Conservation (phyloP, 495 filamentous ascomycete species). For the Penicilliopsis zonata region DNA sequence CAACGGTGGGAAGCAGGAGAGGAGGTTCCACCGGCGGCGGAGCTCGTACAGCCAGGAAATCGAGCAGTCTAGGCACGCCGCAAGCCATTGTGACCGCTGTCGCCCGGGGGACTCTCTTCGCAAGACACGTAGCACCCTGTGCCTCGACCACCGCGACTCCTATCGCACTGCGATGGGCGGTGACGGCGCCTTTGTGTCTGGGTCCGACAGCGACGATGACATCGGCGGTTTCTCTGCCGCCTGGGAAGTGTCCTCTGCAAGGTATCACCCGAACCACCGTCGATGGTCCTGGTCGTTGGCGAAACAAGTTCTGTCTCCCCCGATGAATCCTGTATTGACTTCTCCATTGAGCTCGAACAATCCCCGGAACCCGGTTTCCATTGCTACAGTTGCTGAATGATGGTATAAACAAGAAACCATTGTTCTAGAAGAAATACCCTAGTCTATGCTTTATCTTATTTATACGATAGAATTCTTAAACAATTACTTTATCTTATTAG, state of each 20-base stretch:
- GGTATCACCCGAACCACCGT: too few species aligned
- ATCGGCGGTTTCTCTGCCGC: constrained; percentile 3
- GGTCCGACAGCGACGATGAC: constrained; percentile 17
- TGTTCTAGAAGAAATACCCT: too few species aligned
- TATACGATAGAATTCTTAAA: too few species aligned
- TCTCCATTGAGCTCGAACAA: too few species aligned
- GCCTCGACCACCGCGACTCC: constrained; percentile 13
- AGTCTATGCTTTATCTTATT: too few species aligned
- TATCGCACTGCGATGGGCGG: constrained; percentile 6
- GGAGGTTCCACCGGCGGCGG: constrained; percentile 11
- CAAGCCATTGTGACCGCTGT: constrained; percentile 7
- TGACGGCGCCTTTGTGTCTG: constrained; percentile 7
- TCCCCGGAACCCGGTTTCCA: too few species aligned
- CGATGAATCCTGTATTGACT: neutral
- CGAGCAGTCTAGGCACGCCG: constrained; percentile 10
- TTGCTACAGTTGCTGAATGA: too few species aligned
- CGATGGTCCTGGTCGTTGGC: too few species aligned
- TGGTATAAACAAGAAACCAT: too few species aligned
- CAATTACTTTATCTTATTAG: too few species aligned
- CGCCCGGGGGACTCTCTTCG: constrained; percentile 8
- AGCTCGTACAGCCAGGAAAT: constrained; percentile 26
- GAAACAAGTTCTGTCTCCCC: too few species aligned
- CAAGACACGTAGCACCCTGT: constrained; percentile 24
- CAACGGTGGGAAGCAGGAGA: constrained; percentile 11
- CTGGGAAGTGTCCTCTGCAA: too few species aligned